Evolutionary conservation across 2,329 filamentous ascomycete genomes (phyloP).

Genomic region (Aspergillus pseudotamarii): DNA sequence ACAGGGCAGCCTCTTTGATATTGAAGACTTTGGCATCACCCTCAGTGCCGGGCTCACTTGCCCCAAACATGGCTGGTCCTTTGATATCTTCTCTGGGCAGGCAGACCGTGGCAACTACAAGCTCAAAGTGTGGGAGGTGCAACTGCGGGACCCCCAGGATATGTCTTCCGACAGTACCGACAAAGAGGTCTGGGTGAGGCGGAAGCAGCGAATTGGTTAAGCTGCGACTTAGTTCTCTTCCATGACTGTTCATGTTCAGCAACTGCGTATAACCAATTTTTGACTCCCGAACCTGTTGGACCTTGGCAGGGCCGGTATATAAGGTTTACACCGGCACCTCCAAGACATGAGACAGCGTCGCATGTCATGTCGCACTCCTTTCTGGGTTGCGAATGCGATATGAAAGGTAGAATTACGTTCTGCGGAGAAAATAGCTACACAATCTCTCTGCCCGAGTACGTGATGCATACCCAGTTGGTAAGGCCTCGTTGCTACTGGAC

Average conservation of each 20-base stretch:
- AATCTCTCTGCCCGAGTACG: too few species aligned
- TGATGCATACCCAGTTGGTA: too few species aligned
- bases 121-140: conserved; percentile 66
- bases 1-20: conserved; percentile 65
- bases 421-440: too few species aligned
- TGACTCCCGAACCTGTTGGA: background rate
- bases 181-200: conserved; percentile 39
- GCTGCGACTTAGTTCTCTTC: background rate
- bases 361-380: too few species aligned
- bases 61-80: conserved; percentile 72
- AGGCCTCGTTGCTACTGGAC: too few species aligned
- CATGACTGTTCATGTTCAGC: background rate
- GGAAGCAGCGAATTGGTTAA: conserved; percentile 37
- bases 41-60: conserved; percentile 61
- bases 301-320: background rate
- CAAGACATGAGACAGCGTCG: background rate
- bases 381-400: too few species aligned
- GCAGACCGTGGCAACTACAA: conserved; percentile 65
- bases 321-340: background rate
- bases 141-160: conserved; percentile 47
- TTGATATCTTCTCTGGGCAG: conserved; percentile 66
- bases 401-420: too few species aligned
- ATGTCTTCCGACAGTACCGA: conserved; percentile 15
- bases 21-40: conserved; percentile 67
- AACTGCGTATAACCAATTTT: background rate